phyloP scores from a whole-genome alignment of 805 yeast genomes.

The Yueomyces sp. region DNA sequence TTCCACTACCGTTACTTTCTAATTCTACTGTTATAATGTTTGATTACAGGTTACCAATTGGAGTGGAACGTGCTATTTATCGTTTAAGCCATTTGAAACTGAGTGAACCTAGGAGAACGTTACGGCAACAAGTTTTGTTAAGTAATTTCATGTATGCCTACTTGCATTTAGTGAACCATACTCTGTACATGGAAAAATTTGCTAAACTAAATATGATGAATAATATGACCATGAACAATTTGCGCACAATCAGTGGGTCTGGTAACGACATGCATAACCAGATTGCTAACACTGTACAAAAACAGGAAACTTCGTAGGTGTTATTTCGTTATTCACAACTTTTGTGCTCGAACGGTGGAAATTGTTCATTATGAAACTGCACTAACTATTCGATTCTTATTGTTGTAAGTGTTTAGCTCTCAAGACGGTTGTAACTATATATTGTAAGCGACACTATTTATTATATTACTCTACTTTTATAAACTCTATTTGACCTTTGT shows the following conservation, averaged over 20 bases:
- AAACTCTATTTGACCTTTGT: too few relatives aligned
- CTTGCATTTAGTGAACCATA: slow-evolving; percentile 86
- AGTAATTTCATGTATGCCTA: slow-evolving; percentile 98
- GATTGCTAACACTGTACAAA: too few relatives aligned
- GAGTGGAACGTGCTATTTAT: slow-evolving; percentile 91
- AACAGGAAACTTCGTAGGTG: too few relatives aligned
- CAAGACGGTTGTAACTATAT: too few relatives aligned
- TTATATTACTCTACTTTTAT: too few relatives aligned
- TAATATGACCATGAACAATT: not conserved
- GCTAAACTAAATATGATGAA: slow-evolving; percentile 18
- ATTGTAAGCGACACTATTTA: too few relatives aligned
- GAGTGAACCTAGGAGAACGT: slow-evolving; percentile 85
- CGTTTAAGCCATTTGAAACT: slow-evolving; percentile 83
- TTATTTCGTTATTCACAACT: too few relatives aligned
- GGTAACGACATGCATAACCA: not conserved
- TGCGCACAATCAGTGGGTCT: too few relatives aligned
- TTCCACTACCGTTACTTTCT: slow-evolving; percentile 73
- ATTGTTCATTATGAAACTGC: too few relatives aligned
- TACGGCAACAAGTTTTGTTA: slow-evolving; percentile 81
- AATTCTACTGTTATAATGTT: slow-evolving; percentile 67
- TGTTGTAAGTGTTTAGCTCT: too few relatives aligned
- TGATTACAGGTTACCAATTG: slow-evolving; percentile 80
- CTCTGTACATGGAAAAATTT: slow-evolving; percentile 58
- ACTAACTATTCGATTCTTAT: too few relatives aligned
- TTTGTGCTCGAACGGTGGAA: too few relatives aligned